Conservation (phyloP, 78 protist species). For the Creolimax fragrantissima region DNA sequence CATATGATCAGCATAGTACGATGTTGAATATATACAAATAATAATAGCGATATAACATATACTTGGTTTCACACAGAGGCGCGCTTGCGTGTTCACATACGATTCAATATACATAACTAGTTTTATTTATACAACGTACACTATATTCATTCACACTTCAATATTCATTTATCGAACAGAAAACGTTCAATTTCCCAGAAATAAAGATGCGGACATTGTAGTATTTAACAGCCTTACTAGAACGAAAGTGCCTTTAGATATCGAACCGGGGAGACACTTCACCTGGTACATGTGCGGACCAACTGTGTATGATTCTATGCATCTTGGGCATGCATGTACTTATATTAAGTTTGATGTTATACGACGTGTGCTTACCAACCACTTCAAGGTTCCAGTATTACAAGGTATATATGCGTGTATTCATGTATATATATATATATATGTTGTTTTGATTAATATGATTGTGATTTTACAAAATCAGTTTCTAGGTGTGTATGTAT, state of each 20-base stretch:
- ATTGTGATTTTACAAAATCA: neutral
- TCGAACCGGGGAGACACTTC: neutral
- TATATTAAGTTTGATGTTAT: constrained; percentile 88
- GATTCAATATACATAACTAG: no score
- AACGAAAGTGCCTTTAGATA: neutral
- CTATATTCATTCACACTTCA: no score
- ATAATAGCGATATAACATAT: no score
- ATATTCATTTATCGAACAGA: no score
- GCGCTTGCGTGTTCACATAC: no score
- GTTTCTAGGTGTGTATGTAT: neutral
- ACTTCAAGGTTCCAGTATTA: constrained; percentile 37
- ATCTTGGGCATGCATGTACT: neutral
- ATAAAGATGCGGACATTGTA: neutral
- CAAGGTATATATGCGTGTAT: neutral
- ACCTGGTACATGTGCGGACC: constrained; percentile 11
- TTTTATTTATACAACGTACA: no score
- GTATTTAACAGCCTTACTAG: neutral
- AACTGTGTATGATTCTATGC: neutral
- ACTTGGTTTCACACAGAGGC: no score
- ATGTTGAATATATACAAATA: no score
- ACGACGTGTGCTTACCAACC: constrained; percentile 77
- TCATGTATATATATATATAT: neutral
- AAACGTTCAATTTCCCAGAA: no score
- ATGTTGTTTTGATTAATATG: neutral
- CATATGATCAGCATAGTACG: no score